Evolutionary conservation across 371 early-diverging fungal species (phyloP), one percentile per base, ranked within the genome.

Genomic region (Apophysomyces sp.): DNA sequence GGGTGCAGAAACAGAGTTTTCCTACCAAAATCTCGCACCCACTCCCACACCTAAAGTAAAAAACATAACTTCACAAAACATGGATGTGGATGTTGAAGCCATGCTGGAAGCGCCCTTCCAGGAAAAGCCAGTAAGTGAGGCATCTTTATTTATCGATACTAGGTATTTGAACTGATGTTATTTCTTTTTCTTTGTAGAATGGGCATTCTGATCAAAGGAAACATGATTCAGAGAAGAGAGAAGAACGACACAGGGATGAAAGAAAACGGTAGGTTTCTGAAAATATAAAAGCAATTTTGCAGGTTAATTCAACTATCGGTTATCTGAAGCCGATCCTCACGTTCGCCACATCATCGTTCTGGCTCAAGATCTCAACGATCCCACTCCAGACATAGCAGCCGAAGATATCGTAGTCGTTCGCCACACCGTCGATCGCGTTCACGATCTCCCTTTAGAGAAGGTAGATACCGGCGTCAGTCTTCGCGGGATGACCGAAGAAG

Each of bases 91-190:
- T 63, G 85, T 94, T 55, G 95, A 93, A 75, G 92, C 89, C 64
- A 85, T 94, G 82, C 83, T 94, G 69, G 94, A 93, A 65, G 93
- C 94, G 49, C 93, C 93, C 24, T 94, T 88, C 77, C 88, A 86
- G 70, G 84, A 87, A 73, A 87, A 85, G 59, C 65, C 62, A 59
- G 76, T 72, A 71, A 63, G 41, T 44, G 6, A 39, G 7, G 13
- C 7, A 11, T 27, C 15, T 53, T 31, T 11, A 24, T 26, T 18
- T 29, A 18, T 13, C 28, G 8, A 34, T 16, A 16, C 4, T 39
- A 36, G 32, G 21, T 4, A 31, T 41, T 39, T 26, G 28, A 59
- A 32, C 21, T 12, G 16, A 9, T 11, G 6, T 26, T 32, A 49
- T 27, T 51, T 58, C 37, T 52, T 52, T 36, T 21, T 44, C 32